phyloP scores from a whole-genome alignment of 305 asterid genomes.

The Fraxinus greggii region DNA sequence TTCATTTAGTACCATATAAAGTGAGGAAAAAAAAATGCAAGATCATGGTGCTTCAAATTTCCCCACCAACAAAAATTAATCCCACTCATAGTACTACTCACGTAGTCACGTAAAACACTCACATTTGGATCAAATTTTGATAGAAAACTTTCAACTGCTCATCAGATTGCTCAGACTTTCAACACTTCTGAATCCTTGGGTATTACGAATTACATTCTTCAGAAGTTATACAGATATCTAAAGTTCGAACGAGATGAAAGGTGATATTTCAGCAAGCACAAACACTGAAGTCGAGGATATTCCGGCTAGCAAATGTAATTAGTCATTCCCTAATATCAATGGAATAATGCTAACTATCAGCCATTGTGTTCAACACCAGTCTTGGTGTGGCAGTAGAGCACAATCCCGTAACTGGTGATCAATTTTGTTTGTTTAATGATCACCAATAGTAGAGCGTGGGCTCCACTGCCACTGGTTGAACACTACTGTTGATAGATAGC shows the following conservation, averaged over 20 bases:
- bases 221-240: not conserved
- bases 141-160: not conserved
- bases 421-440: not conserved
- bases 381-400: not conserved
- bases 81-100: not conserved
- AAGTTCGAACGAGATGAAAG: not conserved
- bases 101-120: not conserved
- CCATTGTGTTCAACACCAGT: not conserved
- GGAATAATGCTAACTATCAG: not conserved
- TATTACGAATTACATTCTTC: not conserved
- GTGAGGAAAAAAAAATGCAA: not conserved
- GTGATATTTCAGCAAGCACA: not conserved
- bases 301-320: not conserved
- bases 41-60: not conserved
- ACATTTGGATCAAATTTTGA: not conserved
- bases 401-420: not conserved
- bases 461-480: not conserved
- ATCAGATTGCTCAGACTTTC: not conserved
- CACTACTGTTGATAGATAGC: not conserved
- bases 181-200: not conserved
- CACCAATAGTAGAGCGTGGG: not conserved
- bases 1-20: not conserved
- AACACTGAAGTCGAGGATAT: not conserved
- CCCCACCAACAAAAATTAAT: not conserved
- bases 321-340: not conserved